Evolutionary conservation across 768 basidiomycete genomes (phyloP), one percentile per base, ranked within the genome.

Genomic region (Lentinula boryana): DNA sequence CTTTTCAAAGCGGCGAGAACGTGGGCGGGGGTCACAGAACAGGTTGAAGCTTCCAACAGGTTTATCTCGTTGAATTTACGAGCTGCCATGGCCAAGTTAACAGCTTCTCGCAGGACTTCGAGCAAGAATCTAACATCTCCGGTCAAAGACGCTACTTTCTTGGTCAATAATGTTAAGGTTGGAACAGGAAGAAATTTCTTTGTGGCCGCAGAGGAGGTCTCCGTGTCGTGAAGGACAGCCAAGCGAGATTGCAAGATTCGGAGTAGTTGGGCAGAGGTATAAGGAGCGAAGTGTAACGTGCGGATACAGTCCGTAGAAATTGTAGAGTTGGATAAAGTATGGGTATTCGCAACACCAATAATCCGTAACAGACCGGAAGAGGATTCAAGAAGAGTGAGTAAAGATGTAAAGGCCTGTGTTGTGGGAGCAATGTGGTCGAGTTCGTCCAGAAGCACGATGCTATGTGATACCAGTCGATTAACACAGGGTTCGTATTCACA

Each of bases 271-370:
- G 78, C 66, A 15, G 89, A 81, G 0, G 84, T 85, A 68, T 95
- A 95, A 0, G 93, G 90, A 18, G 85, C 76, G 68, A 95, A 94
- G 69, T 93, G 91, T 38, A 93, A 73, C 1, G 91, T 93, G 27
- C 76, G 72, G 23, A 88, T 81, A 52, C 75, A n/a, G 31, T 62
- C 67, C 33, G 69, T 68, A 62, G 77, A 69, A 8, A 74, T 69
- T 12, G 76, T 75, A 0, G 85, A 78, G 2, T 85, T 80, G 1
- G 88, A 86, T 27, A 95, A 83, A 5, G 91, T 93, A 66, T 94
- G 93, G 2, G 89, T 91, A 67, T 95, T 95, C 43, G 93, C 91
- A 68, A 95, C 93, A 40, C 89, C 91, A 65, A 95, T 86, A 43
- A 93, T 70, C 52, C 91, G 84, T 60, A 94, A 70, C 40, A 73